These are phyloP conservation scores for Gossypium herbaceum DNA, from an alignment of 345 rosid species.

Conservation along the genomic window DNA sequence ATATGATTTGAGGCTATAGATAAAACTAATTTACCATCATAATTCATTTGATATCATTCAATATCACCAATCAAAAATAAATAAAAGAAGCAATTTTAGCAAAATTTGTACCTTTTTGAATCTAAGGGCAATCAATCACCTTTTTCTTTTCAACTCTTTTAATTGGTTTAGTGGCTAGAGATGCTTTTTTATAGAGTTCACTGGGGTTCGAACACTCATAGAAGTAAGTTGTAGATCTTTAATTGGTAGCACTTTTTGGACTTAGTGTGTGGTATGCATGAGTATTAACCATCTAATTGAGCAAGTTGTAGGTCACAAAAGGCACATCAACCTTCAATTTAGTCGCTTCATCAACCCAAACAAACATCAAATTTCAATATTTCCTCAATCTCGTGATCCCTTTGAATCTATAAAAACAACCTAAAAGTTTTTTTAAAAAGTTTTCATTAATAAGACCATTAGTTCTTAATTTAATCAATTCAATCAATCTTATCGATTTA, in stretches of 20 bases:
- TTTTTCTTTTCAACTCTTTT: conserved; percentile 49
- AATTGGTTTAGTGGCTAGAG: too few species aligned
- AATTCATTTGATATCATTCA: background rate
- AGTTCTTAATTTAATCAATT: too few species aligned
- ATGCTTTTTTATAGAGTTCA: too few species aligned
- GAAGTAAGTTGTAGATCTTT: too few species aligned
- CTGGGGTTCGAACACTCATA: too few species aligned
- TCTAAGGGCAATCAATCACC: conserved; percentile 51
- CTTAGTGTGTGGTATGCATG: too few species aligned
- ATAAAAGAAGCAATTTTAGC: background rate
- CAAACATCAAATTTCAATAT: conserved; percentile 72
- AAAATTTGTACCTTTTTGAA: conserved; percentile 53
- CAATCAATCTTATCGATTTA: too few species aligned
- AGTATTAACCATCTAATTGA: too few species aligned
- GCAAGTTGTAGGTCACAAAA: conserved; percentile 20
- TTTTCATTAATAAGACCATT: too few species aligned
- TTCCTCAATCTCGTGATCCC: conserved; percentile 65
- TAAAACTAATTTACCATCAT: background rate
- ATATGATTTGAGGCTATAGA: background rate
- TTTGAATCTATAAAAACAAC: conserved; percentile 55
- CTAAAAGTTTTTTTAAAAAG: too few species aligned
- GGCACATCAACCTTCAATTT: conserved; percentile 78
- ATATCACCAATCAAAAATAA: background rate
- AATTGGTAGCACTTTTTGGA: too few species aligned
- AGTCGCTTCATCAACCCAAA: conserved; percentile 78